Base-by-base conservation (phyloP, 176 grass and related monocot genomes). In the Aegilops sharonensis region DNA sequence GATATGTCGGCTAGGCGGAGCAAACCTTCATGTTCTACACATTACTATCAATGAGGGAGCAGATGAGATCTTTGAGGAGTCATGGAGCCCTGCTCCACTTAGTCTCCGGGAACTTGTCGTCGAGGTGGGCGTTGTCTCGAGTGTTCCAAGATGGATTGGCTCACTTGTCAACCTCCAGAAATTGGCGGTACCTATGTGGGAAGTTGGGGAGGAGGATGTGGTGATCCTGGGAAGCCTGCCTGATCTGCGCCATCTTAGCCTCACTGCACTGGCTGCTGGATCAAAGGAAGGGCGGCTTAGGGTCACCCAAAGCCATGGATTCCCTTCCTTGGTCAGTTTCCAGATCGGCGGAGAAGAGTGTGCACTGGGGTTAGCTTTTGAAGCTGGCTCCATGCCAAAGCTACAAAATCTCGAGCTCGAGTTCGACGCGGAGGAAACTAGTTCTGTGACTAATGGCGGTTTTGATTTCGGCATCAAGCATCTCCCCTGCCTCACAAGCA, bases 151-250 rank as follows among this genome's bases (percentile, higher is more conserved):
- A 23, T 79, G 56, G 77, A 25, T 79, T 23, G 34, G 57, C 9
- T 79, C 52, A 39, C 56, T 63, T 27, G 34, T 42, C 57, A 79
- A 63, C 57, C 77, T 63, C 11, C 77, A 79, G 11, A 79, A 40
- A 36, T 34, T 78, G 13, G 11, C 2, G 4, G 34, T 76, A 4
- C 24, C 2, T 52, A 52, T 76, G 73, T 76, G 73, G 52, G 75
- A 78, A 36, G 9, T 78, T 5, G 4, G 9, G 0, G 32, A 62
- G 57, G 77, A 79, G 15, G 34, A 79, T 6, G 2, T 79, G 18
- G 20, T 39, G 57, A 62, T 63, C 57, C 34, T 79, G 3, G 77
- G 77, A 79, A 21, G 77, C 77, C 77, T 79, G 15, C 56, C 77
- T 9, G 57, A 4, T 40, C 57, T 79, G 21, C 21, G 8, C 1